These are phyloP conservation scores for Furcasterigmium furcatum DNA, from an alignment of 2,329 filamentous ascomycete genomes.

Conservation along the genomic window DNA sequence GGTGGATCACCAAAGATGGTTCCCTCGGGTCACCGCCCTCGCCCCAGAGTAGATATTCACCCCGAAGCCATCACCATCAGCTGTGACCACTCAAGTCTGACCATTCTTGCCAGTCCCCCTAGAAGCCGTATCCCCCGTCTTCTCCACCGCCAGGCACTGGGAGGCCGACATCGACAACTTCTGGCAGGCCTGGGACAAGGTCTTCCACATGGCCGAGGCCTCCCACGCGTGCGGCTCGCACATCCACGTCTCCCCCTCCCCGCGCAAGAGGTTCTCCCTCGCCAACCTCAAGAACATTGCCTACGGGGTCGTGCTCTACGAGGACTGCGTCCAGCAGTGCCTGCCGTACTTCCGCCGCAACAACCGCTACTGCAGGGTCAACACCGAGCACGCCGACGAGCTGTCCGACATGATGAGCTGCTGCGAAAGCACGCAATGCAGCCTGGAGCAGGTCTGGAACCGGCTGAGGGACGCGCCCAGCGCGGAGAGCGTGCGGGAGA, in stretches of 20 bases:
- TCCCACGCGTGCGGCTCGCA: conserved; percentile 33
- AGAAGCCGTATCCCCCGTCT: conserved; percentile 36
- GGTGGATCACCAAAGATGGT: conserved; percentile 36
- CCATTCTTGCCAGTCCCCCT: conserved; percentile 26
- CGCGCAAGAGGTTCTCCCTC: conserved; percentile 29
- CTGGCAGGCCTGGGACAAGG: conserved; percentile 37
- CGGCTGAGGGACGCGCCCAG: too few species aligned
- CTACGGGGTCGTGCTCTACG: conserved; percentile 29
- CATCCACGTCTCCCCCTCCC: conserved; percentile 32
- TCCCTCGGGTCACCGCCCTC: conserved; percentile 19
- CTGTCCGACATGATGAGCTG: too few species aligned
- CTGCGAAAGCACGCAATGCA: too few species aligned
- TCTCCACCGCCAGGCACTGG: conserved; percentile 14
- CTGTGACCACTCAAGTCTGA: too few species aligned
- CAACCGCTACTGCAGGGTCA: neutral
- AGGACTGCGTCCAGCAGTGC: conserved; percentile 25
- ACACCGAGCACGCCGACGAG: neutral
- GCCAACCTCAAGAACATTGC: conserved; percentile 31
- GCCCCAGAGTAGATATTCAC: too few species aligned
- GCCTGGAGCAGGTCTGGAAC: too few species aligned
- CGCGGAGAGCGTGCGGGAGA: too few species aligned
- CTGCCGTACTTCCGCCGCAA: neutral
- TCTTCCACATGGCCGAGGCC: conserved; percentile 29
- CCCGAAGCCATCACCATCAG: too few species aligned
- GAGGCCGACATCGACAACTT: conserved; percentile 20